Conservation (phyloP, 441 rosid species). For the Macaranga tanarius region DNA sequence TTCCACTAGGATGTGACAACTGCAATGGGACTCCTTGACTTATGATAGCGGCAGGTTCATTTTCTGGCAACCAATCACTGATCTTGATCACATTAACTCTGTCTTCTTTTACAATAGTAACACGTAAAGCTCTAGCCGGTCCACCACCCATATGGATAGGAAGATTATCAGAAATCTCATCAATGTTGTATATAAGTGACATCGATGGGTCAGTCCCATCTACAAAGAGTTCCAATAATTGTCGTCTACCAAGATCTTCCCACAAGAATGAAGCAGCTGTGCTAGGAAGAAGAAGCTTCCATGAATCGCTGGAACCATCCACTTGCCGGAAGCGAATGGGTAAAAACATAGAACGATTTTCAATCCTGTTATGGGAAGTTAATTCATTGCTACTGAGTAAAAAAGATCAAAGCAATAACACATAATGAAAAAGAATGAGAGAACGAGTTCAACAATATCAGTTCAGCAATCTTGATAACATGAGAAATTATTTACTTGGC, state of each 20-base stretch:
- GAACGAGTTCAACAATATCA: neutral
- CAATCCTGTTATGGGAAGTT: conserved; percentile 63
- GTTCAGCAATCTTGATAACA: neutral
- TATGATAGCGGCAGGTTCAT: conserved; percentile 51
- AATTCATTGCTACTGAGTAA: conserved; percentile 2
- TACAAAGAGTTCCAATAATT: conserved; percentile 70
- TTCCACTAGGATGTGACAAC: conserved; percentile 45
- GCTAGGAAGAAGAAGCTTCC: conserved; percentile 89
- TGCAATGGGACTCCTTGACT: conserved; percentile 41
- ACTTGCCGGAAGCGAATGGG: conserved; percentile 89
- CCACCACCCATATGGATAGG: conserved; percentile 56
- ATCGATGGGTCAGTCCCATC: conserved; percentile 70
- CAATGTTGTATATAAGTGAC: conserved; percentile 70
- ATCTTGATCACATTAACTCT: conserved; percentile 71
- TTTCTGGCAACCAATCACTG: conserved; percentile 96
- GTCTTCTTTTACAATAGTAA: conserved; percentile 84
- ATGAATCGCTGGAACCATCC: conserved; percentile 69
- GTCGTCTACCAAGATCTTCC: conserved; percentile 92
- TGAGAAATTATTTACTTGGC: neutral
- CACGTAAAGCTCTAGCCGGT: conserved; percentile 74
- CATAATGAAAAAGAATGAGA: neutral
- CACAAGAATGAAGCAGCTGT: conserved; percentile 91
- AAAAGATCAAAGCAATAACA: neutral
- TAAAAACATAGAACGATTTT: conserved; percentile 86
- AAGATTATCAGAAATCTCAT: conserved; percentile 77